A percentile compares a stretch with the other conserved stretches of the same genome.
Conservation (phyloP, 139 green algal genomes). For the Picochlorum sp. region DNA sequence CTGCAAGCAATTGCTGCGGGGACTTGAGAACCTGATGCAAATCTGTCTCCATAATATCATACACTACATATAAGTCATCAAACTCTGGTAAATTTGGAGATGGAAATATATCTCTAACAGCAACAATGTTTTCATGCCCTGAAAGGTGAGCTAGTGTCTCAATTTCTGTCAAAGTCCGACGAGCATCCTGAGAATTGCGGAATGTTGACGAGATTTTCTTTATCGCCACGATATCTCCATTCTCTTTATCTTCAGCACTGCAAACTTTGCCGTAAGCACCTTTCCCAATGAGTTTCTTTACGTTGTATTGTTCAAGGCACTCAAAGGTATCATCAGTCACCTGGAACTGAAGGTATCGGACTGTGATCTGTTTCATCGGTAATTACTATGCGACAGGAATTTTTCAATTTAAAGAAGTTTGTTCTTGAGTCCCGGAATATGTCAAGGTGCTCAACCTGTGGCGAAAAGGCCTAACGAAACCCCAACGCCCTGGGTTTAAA, state of each 20-base stretch:
- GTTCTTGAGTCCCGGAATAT: neutral
- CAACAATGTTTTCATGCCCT: slow-evolving; percentile 78
- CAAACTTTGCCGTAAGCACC: slow-evolving; percentile 96
- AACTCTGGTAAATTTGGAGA: slow-evolving; percentile 20
- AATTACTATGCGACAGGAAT: neutral
- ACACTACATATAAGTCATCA: slow-evolving; percentile 15
- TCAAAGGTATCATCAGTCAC: slow-evolving; percentile 20
- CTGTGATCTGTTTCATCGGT: slow-evolving; percentile 14
- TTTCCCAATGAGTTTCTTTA: slow-evolving; percentile 72
- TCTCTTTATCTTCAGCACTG: slow-evolving; percentile 69
- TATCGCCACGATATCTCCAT: slow-evolving; percentile 80
- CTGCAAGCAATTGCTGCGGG: slow-evolving; percentile 80
- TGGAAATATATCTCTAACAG: slow-evolving; percentile 55
- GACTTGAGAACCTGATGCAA: slow-evolving; percentile 98
- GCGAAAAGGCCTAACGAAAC: too few species aligned
- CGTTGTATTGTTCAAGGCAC: slow-evolving; percentile 11
- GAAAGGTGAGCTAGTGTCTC: slow-evolving; percentile 78
- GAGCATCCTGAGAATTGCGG: slow-evolving; percentile 83
- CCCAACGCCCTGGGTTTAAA: too few species aligned
- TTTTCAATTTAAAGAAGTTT: neutral
- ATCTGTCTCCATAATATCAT: slow-evolving; percentile 98
- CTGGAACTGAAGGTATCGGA: slow-evolving; percentile 26
- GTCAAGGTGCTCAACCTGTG: neutral
- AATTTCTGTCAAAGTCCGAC: slow-evolving; percentile 89
- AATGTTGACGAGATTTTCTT: slow-evolving; percentile 91